Base-by-base conservation (phyloP, 768 basidiomycete genomes). In the Boletales sp. region DNA sequence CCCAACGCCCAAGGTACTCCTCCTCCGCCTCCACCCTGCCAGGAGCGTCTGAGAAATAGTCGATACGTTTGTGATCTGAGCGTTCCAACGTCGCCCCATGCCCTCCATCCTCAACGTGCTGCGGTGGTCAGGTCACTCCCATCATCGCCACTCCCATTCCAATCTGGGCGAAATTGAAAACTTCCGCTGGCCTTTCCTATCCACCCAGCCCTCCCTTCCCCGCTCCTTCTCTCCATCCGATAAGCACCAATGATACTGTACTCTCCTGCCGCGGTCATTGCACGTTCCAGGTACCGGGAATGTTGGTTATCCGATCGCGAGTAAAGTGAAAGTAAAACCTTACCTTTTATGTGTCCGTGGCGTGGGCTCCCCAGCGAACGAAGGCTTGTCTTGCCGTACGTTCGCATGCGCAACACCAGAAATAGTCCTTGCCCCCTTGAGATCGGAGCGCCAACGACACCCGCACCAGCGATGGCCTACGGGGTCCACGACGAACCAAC, bases 101-200 rank as follows among this genome's bases (percentile, higher is more conserved):
- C 36, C 36, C 36, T 15, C n/a, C 32, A 21, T 21, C 21, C 4
- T 4, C 21, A 21, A 21, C 21, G 21, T 21, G 21, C 21, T 21
- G 2, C 21, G 21, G 21, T 34, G 32, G 32, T 9, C 32, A 34
- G 38, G 17, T 3, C 46, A 47, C 17, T 18, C 27, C 29, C 17
- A 24, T 58, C 64, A 60, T 50, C 53, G 62, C 59, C 59, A 54
- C 63, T 27, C 37, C 43, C 51, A 56, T 47, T 56, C 58, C 61
- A 55, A 69, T 67, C 65, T 60, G 65, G 56, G 54, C 65, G 65
- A 67, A 55, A 62, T 65, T 41, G 51, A 60, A 51, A 53, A 58
- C 50, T 2, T 39, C 52, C 59, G 51, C 50, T 36, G 42, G 50
- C 6, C 19, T 7, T 44, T 21, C 12, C 45, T 38, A 21, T 32